phyloP scores from a whole-genome alignment of 1,284 basidiomycete genomes.

The Microbotryum lychnidis-dioicae region DNA sequence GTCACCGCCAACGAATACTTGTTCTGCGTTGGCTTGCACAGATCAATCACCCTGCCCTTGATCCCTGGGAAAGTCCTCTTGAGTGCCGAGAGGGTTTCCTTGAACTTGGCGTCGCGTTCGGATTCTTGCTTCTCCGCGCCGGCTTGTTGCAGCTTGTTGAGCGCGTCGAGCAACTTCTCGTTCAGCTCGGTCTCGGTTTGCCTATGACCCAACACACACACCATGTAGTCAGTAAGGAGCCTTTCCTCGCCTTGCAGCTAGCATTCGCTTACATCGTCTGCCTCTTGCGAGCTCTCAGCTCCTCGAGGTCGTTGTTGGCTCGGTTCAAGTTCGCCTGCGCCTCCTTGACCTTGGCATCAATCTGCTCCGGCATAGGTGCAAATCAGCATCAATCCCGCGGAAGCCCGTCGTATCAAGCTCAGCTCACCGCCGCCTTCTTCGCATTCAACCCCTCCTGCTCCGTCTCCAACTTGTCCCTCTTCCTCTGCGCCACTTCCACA shows the following conservation, averaged over 20 bases:
- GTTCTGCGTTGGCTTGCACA: slow-evolving; percentile 83
- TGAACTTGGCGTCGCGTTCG: slow-evolving; percentile 72
- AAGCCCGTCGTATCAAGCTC: neutral
- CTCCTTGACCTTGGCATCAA: slow-evolving; percentile 45
- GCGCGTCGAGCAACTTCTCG: slow-evolving; percentile 75
- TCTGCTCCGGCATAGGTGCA: neutral
- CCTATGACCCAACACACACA: slow-evolving; percentile 42
- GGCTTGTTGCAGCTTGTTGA: slow-evolving; percentile 77
- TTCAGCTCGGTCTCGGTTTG: slow-evolving; percentile 81
- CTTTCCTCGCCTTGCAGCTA: neutral
- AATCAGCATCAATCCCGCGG: neutral
- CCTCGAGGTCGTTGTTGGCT: slow-evolving; percentile 51
- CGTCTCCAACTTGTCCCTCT: slow-evolving; percentile 54
- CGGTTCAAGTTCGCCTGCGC: slow-evolving; percentile 63
- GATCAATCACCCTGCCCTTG: slow-evolving; percentile 73
- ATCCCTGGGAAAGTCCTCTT: slow-evolving; percentile 70
- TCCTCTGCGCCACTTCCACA: slow-evolving; percentile 53
- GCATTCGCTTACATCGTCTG: slow-evolving; percentile 5
- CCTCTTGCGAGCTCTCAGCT: slow-evolving; percentile 15
- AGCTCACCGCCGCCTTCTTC: slow-evolving; percentile 54
- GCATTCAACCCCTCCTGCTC: slow-evolving; percentile 54
- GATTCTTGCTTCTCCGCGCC: slow-evolving; percentile 77
- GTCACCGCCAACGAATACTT: slow-evolving; percentile 93
- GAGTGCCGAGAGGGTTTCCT: slow-evolving; percentile 73
- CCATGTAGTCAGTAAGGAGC: neutral